Evolutionary conservation across 1,139 yeast species (phyloP).

Genomic region (Blastobotrys proliferans): DNA sequence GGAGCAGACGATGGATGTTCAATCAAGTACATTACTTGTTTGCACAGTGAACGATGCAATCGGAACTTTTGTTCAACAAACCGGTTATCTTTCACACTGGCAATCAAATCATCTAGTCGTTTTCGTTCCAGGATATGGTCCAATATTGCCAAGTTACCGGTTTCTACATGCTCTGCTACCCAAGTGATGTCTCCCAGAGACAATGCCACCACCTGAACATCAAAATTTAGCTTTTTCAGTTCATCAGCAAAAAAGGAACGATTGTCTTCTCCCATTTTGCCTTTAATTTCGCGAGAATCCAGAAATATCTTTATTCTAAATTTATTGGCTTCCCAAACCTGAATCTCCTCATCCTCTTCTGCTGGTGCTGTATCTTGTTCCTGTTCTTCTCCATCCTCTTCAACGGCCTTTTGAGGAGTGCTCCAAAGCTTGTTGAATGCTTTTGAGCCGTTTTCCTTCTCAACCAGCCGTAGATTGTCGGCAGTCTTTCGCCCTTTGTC

Average conservation of each 20-base stretch:
- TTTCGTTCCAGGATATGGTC: conserved; percentile 86
- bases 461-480: conserved; percentile 47
- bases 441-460: conserved; percentile 24
- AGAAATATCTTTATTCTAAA: conserved; percentile 61
- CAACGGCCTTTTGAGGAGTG: conserved; percentile 10
- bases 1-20: conserved; percentile 59
- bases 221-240: conserved; percentile 48
- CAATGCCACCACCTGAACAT: conserved; percentile 53
- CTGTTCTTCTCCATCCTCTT: background rate
- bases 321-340: conserved; percentile 48
- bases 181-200: conserved; percentile 86
- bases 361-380: background rate
- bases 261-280: too few species aligned
- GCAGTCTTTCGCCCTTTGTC: conserved; percentile 73
- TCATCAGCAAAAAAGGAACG: conserved; percentile 41
- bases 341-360: background rate
- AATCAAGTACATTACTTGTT: conserved; percentile 69
- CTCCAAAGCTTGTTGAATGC: conserved; percentile 12
- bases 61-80: conserved; percentile 78
- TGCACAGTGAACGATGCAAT: conserved; percentile 62
- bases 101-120: conserved; percentile 77
- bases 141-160: conserved; percentile 56
- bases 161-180: conserved; percentile 66
- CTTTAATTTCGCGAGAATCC: conserved; percentile 73
- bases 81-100: conserved; percentile 83